Evolutionary conservation across 2,329 filamentous ascomycete genomes (phyloP), one percentile per base, ranked within the genome.

Genomic region (Capronia coronata): DNA sequence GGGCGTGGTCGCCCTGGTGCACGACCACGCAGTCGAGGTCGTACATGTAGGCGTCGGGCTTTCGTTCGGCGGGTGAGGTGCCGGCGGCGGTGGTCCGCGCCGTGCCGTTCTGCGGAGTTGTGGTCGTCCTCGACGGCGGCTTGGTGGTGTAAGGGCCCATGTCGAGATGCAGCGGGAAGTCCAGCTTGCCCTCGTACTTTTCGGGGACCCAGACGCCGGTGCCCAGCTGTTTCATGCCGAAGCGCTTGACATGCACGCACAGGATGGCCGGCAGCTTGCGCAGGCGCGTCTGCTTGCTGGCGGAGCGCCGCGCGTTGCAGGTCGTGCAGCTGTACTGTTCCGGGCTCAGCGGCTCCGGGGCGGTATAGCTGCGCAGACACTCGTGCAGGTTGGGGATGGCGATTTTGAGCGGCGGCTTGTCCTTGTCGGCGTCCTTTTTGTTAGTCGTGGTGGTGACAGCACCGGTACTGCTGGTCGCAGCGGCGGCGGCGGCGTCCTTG

Each of bases 21-120:
- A 95, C 90, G 18, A 97, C 85, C 2, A 95, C 90, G 55, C 86
- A 89, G 14, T 90, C 78, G 1, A 97, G 77, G 59, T 95, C 88
- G 65, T 96, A 97, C 3, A 84, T 80, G 62, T 86, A 89, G 3
- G 78, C 82, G 18, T 50, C 34, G 22, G 10, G 43, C 25, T 25
- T 22, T 43, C 18, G 10, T 42, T 41, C 16, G 22, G 22, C n/a
- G n/a, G n/a, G n/a, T n/a, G n/a, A n/a, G n/a, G n/a, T n/a, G n/a
- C n/a, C n/a, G n/a, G n/a, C n/a, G n/a, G n/a, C n/a, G n/a, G n/a
- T n/a, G n/a, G n/a, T n/a, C n/a, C n/a, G n/a, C n/a, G n/a, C n/a
- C n/a, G n/a, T n/a, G n/a, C n/a, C n/a, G n/a, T n/a, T n/a, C n/a
- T 10, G 18, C 14, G 35, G 14, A 5, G 21, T 29, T 29, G 41